A percentile compares a stretch with the other conserved stretches of the same genome.
Conservation (phyloP, 768 basidiomycete genomes). For the Kwoniella newhampshirensis region DNA sequence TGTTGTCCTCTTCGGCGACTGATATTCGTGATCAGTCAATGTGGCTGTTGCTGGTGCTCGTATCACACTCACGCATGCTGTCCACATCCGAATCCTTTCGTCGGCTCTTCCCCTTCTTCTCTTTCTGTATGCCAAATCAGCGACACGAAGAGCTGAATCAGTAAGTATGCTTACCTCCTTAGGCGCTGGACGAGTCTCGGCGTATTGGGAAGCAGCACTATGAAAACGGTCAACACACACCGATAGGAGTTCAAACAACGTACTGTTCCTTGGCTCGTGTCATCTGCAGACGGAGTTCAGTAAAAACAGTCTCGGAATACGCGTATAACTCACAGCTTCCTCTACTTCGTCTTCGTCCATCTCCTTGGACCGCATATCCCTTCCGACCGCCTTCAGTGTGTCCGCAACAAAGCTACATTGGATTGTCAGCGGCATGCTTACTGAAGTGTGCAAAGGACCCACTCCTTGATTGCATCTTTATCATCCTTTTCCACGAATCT, state of each 20-base stretch:
- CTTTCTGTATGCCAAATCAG: background rate
- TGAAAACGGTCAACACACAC: background rate
- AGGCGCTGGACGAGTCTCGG: conserved; percentile 54
- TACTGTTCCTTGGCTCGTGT: conserved; percentile 46
- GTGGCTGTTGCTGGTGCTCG: background rate
- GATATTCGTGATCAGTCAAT: conserved; percentile 56
- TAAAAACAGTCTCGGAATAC: background rate
- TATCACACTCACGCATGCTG: conserved; percentile 46
- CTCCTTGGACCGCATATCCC: conserved; percentile 40
- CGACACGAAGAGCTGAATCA: background rate
- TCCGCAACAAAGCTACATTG: conserved; percentile 55
- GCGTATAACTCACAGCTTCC: conserved; percentile 50
- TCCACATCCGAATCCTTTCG: conserved; percentile 44
- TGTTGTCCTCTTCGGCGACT: conserved; percentile 70
- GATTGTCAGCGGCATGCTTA: background rate
- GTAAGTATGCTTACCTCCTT: conserved; percentile 24
- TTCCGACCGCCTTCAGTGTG: conserved; percentile 48
- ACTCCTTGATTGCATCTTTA: conserved; percentile 85
- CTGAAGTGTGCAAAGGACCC: conserved; percentile 52
- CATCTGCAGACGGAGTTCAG: conserved; percentile 47
- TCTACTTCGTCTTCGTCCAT: conserved; percentile 53
- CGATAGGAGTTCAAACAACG: conserved; percentile 7
- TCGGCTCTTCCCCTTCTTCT: conserved; percentile 32
- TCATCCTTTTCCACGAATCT: conserved; percentile 98
- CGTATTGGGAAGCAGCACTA: conserved; percentile 35